These are phyloP conservation scores for Penicillium coffeae DNA, from an alignment of 495 filamentous ascomycete genomes.

Conservation along the genomic window DNA sequence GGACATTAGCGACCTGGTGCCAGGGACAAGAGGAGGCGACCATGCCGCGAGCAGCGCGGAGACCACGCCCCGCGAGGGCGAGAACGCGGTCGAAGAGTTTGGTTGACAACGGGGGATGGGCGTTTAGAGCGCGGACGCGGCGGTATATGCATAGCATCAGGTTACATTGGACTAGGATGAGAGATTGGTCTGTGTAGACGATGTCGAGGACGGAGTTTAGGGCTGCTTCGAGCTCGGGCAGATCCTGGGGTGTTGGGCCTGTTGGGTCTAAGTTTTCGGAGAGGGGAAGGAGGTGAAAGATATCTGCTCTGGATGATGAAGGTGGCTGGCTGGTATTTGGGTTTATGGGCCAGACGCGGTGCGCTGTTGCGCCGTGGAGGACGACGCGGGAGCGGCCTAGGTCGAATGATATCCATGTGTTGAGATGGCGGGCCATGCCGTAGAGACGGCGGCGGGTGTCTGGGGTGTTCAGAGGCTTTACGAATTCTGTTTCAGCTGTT, in stretches of 20 bases:
- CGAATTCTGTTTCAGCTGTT: background rate
- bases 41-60: conserved; percentile 39
- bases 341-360: conserved; percentile 12
- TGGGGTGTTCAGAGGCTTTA: conserved; percentile 18
- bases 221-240: conserved; percentile 34
- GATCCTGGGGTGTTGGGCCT: conserved; percentile 25
- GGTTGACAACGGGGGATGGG: conserved; percentile 24
- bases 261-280: conserved; percentile 45
- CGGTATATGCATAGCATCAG: conserved; percentile 51
- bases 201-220: conserved; percentile 35
- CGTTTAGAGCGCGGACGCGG: conserved; percentile 44
- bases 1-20: conserved; percentile 53
- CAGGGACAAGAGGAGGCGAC: conserved; percentile 39
- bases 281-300: conserved; percentile 42
- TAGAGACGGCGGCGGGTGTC: conserved; percentile 43
- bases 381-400: conserved; percentile 49
- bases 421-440: conserved; percentile 49
- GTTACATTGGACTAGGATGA: conserved; percentile 48
- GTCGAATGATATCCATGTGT: conserved; percentile 51
- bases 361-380: conserved; percentile 38
- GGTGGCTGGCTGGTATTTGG: conserved; percentile 12
- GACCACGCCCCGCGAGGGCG: conserved; percentile 26
- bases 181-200: conserved; percentile 31
- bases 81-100: conserved; percentile 36
- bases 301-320: conserved; percentile 17